A percentile compares a stretch with the other conserved stretches of the same genome.
Conservation (phyloP, 2,329 filamentous ascomycete species). For the Penicillium sp. region DNA sequence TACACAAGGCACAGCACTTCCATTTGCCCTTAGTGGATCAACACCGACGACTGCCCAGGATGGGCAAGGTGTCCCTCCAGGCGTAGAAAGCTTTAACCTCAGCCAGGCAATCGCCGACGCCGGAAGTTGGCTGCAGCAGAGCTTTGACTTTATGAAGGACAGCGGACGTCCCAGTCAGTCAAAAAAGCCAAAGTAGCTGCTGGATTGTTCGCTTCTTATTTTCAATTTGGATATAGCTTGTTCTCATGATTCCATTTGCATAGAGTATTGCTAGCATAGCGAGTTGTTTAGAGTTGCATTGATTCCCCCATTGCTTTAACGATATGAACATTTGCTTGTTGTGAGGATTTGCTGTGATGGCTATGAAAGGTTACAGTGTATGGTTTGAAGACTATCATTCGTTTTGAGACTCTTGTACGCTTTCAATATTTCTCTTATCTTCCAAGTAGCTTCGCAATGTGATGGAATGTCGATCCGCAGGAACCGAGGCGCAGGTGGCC, state of each 20-base stretch:
- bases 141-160: conserved; percentile 48
- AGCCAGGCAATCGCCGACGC: conserved; percentile 51
- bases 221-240: conserved; percentile 23
- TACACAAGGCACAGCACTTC: conserved; percentile 25
- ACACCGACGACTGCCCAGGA: conserved; percentile 40
- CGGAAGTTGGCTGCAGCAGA: conserved; percentile 51
- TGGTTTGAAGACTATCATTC: not conserved
- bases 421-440: not conserved
- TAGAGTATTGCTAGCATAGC: conserved; percentile 3
- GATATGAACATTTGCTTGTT: conserved; percentile 5
- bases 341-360: conserved; percentile 1
- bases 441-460: not conserved
- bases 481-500: conserved; percentile 14
- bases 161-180: conserved; percentile 24
- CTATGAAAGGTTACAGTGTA: not conserved
- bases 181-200: conserved; percentile 18
- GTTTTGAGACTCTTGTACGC: not conserved
- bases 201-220: conserved; percentile 10
- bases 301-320: conserved; percentile 5
- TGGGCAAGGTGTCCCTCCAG: conserved; percentile 37
- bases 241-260: not conserved
- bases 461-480: conserved; percentile 5
- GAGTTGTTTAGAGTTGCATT: not conserved
- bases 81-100: conserved; percentile 46
- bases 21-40: conserved; percentile 40